Conservation (phyloP, 1,139 yeast species). For the Candida dubliniensis region DNA sequence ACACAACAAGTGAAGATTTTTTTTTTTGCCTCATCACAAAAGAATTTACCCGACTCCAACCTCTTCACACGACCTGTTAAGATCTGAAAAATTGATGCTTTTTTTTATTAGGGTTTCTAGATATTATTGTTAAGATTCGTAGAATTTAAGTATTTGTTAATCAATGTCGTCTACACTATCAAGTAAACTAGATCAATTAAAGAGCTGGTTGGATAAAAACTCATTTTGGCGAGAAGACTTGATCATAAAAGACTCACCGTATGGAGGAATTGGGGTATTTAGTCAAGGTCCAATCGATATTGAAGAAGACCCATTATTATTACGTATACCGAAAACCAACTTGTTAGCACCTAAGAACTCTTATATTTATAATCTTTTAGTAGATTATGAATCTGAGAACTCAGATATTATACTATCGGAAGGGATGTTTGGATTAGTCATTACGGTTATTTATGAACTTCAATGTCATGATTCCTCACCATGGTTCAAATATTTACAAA, state of each 20-base stretch:
- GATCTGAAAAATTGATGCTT: too few species aligned
- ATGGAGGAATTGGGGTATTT: conserved; percentile 79
- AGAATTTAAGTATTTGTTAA: background rate
- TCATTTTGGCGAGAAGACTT: conserved; percentile 52
- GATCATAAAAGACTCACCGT: conserved; percentile 45
- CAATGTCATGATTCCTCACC: conserved; percentile 57
- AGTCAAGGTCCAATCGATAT: conserved; percentile 25
- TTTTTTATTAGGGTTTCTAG: conserved; percentile 2
- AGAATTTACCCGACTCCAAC: background rate
- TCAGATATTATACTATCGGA: conserved; percentile 33
- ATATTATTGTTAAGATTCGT: background rate
- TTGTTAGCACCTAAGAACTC: conserved; percentile 60
- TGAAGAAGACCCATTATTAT: conserved; percentile 29
- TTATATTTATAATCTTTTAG: conserved; percentile 63
- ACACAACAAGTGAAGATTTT: background rate
- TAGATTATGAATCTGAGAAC: conserved; percentile 42
- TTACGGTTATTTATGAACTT: conserved; percentile 73
- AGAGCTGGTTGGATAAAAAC: conserved; percentile 50
- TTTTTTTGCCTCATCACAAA: background rate
- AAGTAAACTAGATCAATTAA: conserved; percentile 8
- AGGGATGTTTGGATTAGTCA: conserved; percentile 66
- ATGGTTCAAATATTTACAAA: conserved; percentile 66
- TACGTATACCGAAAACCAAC: conserved; percentile 52
- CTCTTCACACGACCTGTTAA: background rate
- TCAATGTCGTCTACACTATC: conserved; percentile 16